Base-by-base conservation (phyloP, 345 rosid species). In the Nephelium lappaceum region DNA sequence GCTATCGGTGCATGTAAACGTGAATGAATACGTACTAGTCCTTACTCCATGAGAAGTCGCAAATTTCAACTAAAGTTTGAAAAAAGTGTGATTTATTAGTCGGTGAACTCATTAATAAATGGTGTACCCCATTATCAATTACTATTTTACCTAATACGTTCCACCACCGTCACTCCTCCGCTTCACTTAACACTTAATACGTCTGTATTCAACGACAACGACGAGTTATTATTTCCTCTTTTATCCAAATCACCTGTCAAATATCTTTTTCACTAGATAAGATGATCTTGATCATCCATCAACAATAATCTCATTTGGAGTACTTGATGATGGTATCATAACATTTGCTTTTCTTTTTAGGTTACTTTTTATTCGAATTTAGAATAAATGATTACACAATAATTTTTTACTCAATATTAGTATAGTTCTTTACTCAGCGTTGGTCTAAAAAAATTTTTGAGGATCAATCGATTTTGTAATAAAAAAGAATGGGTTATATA, bases 31-130 rank as follows among this genome's bases (percentile, higher is more conserved):
- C 42, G 12, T 25, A 43, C 77, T 74, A 25, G 5, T 66, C 36
- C 5, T 15, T 25, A 53, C 39, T 49, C 39, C 27, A 67, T 53
- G 21, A 69, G 64, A 76, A 58, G 72, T 21, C 24, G 9, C 53
- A 43, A 79, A 79, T 45, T 75, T 85, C 85, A 80, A 80, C 84
- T 51, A 42, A 42, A 3, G 41, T 75, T 62, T 68, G 57, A 55
- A 36, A 11, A 38, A 25, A 31, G 23, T 49, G 53, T n/a, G 11
- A 18, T 31, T 67, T 38, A 73, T 19, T 27, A 31, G 78, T 70
- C 73, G 78, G 82, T 71, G 72, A 57, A 38, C 2, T 63, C 51
- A 9, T 75, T 68, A 85, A 51, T 45, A 76, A 27, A 73, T 53
- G 55, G 12, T 36, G 80, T 49, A 5, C 74, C 68, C 69, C 66